These are phyloP conservation scores for Hippophae tibetana DNA, from an alignment of 306 rosid genomes.

Conservation along the genomic window DNA sequence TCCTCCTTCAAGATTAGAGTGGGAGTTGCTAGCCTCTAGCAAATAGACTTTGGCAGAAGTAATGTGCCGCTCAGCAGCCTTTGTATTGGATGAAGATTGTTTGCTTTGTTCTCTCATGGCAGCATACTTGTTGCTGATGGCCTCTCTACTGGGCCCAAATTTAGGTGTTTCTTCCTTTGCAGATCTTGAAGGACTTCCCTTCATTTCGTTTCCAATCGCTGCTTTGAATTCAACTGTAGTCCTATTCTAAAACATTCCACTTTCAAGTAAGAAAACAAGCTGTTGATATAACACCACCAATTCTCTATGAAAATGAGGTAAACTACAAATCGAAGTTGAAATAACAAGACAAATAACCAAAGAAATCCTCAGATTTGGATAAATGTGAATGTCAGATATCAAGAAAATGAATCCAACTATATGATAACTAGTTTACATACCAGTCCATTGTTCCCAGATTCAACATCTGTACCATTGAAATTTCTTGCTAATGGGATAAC, in stretches of 20 bases:
- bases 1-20: conserved; percentile 21
- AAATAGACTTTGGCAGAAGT: conserved; percentile 48
- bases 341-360: not conserved
- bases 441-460: conserved; percentile 34
- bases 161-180: conserved; percentile 45
- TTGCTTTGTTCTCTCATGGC: conserved; percentile 49
- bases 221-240: conserved; percentile 38
- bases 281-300: not conserved
- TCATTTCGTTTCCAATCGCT: not conserved
- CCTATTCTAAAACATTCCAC: conserved; percentile 37
- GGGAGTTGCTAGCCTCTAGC: conserved; percentile 32
- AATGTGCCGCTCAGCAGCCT: conserved; percentile 35
- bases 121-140: conserved; percentile 66
- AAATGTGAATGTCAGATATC: not conserved
- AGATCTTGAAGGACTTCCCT: conserved; percentile 31
- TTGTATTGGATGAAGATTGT: conserved; percentile 27
- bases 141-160: conserved; percentile 55
- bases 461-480: conserved; percentile 50
- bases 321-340: not conserved
- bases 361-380: no score
- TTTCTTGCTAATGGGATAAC: conserved; percentile 73
- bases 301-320: not conserved
- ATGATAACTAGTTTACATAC: conserved; percentile 28
- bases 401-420: not conserved
- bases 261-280: conserved; percentile 3